Base-by-base conservation (phyloP, 2,329 filamentous ascomycete genomes). In the Colletotrichum gigasporum region DNA sequence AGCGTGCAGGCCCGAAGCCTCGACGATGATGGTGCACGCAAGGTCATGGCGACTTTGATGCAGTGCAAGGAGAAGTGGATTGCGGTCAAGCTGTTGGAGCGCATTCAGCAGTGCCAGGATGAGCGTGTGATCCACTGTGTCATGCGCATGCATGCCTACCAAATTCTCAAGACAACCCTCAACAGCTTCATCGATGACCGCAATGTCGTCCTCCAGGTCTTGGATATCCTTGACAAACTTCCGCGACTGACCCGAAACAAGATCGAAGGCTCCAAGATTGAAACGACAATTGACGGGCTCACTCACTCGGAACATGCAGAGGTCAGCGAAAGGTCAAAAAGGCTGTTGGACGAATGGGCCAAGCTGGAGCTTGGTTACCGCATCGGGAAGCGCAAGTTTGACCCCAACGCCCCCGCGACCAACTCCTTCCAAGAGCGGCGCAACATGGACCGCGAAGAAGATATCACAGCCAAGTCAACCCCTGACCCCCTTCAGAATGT, bases 31-130 rank as follows among this genome's bases (percentile, higher is more conserved):
- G 93, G 91, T 67, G 93, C 96, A 66, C 93, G 91, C 72, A 97
- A 96, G 79, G 93, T 97, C 77, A 97, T 97, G 93, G 94, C 95
- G 22, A 91, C 94, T 55, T 87, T 99, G 63, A 94, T 97, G 89
- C 95, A 97, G 77, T 97, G 93, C 84, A 97, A 97, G 79, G 96
- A 99, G 83, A 97, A 97, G 79, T 99, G 96, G 96, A 97, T 99
- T 77, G 94, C 93, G 3, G 94, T 97, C 79, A 98, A 98, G 79
- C 83, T 99, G 60, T 87, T 99, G 64, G 87, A 90, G 69, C 94
- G 96, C 54, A 94, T 99, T 67, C 93, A 97, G 77, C 86, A 87
- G 39, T 94, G 91, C 74, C 87, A 95, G 50, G 94, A 97, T 70
- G 93, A 97, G 73, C 89, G 89, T 67, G 93, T 97, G 59, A 89